A percentile compares a stretch with the other conserved stretches of the same genome.
Conservation (phyloP, 768 basidiomycete species). For the Lactarius sanguifluus region DNA sequence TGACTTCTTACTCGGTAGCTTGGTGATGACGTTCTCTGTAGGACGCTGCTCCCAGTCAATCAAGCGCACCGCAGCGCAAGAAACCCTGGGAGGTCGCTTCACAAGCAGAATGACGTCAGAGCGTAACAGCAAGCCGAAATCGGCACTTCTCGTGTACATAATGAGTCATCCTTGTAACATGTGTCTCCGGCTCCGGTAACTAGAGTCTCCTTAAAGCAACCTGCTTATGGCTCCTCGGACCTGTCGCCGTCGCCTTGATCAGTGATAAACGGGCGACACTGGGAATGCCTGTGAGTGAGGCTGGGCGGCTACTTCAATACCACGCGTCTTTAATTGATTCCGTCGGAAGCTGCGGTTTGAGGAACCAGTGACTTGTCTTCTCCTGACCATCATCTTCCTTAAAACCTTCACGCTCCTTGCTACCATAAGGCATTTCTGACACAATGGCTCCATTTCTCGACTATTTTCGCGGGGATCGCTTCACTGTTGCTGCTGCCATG, state of each 20-base stretch:
- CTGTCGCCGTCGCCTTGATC: not conserved
- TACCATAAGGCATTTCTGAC: not conserved
- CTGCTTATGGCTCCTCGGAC: not conserved
- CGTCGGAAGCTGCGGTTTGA: not conserved
- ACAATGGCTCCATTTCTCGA: not conserved
- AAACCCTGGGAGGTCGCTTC: constrained; percentile 67
- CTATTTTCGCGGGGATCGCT: not conserved
- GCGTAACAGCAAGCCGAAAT: not conserved
- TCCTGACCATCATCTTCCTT: not conserved
- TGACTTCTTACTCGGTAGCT: not conserved
- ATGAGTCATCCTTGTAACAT: not conserved
- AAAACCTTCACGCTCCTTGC: not conserved
- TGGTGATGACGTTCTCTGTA: constrained; percentile 33
- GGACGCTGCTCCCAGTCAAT: constrained; percentile 58
- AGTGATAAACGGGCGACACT: not conserved
- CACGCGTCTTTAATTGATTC: not conserved
- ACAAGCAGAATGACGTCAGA: constrained; percentile 7
- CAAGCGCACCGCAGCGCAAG: constrained; percentile 48
- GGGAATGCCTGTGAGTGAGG: not conserved
- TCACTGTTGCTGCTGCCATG: not conserved
- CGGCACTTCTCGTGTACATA: not conserved
- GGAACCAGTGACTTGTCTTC: not conserved
- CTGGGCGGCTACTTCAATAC: not conserved
- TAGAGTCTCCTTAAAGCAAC: too few relatives aligned
- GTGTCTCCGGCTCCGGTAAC: not conserved